These are phyloP conservation scores for Alternaria conjuncta DNA, from an alignment of 2,329 filamentous ascomycete genomes.

Conservation along the genomic window DNA sequence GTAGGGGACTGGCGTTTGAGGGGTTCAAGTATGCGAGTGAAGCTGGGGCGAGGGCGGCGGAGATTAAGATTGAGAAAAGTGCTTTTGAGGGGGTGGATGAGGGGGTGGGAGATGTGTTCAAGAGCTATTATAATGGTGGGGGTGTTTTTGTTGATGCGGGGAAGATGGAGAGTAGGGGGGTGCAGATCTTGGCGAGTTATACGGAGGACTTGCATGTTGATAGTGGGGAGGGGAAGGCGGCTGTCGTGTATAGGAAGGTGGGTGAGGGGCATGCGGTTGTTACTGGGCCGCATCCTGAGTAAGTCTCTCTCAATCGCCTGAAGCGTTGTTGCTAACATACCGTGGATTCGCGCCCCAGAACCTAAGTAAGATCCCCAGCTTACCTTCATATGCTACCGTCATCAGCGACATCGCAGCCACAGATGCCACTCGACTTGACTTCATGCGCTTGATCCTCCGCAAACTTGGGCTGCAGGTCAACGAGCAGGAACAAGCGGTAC, in stretches of 20 bases:
- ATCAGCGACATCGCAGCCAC: conserved; percentile 71
- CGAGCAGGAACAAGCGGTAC: conserved; percentile 71
- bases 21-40: conserved; percentile 94
- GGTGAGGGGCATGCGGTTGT: conserved; percentile 81
- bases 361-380: conserved; percentile 69
- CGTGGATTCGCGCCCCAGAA: conserved; percentile 81
- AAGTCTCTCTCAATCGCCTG: conserved; percentile 39
- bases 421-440: conserved; percentile 72
- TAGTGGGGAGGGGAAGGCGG: conserved; percentile 74
- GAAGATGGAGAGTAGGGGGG: conserved; percentile 65
- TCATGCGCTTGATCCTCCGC: conserved; percentile 77
- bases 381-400: conserved; percentile 73
- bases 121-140: conserved; percentile 91
- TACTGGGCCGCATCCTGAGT: conserved; percentile 94
- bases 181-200: conserved; percentile 85
- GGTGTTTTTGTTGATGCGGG: conserved; percentile 87
- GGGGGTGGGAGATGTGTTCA: conserved; percentile 66
- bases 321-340: conserved; percentile 4
- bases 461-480: conserved; percentile 85
- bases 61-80: conserved; percentile 68
- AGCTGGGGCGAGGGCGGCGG: conserved; percentile 75
- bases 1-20: conserved; percentile 83
- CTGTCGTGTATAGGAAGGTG: conserved; percentile 81
- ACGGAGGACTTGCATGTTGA: conserved; percentile 77
- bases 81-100: conserved; percentile 59